phyloP scores from a whole-genome alignment of 345 rosid species.

The Corchorus capsularis region DNA sequence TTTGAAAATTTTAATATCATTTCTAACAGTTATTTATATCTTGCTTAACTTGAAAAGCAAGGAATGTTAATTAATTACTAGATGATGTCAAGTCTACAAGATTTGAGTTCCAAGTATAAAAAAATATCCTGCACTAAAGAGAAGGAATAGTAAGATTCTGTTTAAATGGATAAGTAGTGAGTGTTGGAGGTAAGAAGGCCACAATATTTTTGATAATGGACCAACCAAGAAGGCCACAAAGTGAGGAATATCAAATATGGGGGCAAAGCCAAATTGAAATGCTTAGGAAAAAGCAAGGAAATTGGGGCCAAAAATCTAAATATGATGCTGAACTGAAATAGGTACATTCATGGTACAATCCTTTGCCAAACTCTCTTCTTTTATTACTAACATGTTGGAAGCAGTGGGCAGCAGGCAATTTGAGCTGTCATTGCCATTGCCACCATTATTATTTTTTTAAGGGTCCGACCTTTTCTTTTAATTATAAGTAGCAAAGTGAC shows the following conservation, averaged over 20 bases:
- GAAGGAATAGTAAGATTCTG: not conserved
- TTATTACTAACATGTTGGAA: not conserved
- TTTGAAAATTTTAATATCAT: too few species aligned
- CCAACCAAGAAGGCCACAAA: too few species aligned
- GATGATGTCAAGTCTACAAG: too few species aligned
- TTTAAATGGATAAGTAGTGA: not conserved
- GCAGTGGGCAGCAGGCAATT: not conserved
- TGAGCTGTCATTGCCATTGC: not conserved
- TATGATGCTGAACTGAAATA: not conserved
- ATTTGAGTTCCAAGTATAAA: too few species aligned
- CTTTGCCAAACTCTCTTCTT: not conserved
- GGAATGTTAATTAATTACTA: too few species aligned
- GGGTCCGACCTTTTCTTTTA: not conserved
- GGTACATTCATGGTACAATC: not conserved
- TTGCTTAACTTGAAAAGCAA: too few species aligned
- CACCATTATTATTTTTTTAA: not conserved
- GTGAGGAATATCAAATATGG: not conserved
- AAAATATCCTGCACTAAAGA: not conserved
- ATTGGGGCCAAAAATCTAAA: not conserved
- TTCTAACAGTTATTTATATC: too few species aligned
- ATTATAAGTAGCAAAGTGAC: not conserved
- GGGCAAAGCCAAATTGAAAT: not conserved
- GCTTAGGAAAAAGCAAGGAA: not conserved
- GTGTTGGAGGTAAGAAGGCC: not conserved
- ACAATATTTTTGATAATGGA: not conserved